Evolutionary conservation across 371 early-diverging fungal species (phyloP).

Genomic region (Sporodiniella umbellata): DNA sequence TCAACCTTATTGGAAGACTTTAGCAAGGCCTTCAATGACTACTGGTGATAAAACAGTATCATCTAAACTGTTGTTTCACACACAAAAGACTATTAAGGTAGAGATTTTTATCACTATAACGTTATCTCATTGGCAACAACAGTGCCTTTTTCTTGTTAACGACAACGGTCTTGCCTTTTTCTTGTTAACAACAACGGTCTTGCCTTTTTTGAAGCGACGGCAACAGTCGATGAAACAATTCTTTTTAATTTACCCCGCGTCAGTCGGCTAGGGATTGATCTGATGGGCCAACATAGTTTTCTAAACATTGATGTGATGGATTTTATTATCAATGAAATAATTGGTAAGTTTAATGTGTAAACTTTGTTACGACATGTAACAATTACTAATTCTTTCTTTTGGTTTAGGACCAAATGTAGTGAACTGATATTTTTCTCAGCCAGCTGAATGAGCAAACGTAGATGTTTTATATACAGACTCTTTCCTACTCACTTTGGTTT

Average conservation of each 20-base stretch:
- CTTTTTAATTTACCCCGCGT: not conserved
- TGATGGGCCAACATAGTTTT: conserved; percentile 4
- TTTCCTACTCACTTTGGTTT: conserved; percentile 1
- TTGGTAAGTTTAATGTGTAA: conserved; percentile 4
- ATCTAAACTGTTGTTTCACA: conserved; percentile 2
- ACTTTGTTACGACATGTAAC: conserved; percentile 1
- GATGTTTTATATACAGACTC: conserved; percentile 1
- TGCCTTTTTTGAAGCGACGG: too few relatives aligned
- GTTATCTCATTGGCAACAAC: too few relatives aligned
- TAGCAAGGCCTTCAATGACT: conserved; percentile 11
- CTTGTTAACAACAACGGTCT: too few relatives aligned
- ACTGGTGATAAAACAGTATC: conserved; percentile 8
- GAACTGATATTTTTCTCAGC: not conserved
- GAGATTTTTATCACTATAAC: too few relatives aligned
- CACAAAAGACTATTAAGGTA: too few relatives aligned
- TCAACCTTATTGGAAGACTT: conserved; percentile 8
- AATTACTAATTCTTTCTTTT: conserved; percentile 9
- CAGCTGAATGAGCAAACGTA: conserved; percentile 8
- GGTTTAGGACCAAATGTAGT: conserved; percentile 5
- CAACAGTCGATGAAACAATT: too few relatives aligned
- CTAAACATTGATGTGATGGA: conserved; percentile 7
- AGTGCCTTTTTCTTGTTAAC: too few relatives aligned
- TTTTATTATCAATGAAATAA: conserved; percentile 2
- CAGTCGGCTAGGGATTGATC: not conserved
- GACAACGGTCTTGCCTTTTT: too few relatives aligned